phyloP scores from a whole-genome alignment of 768 basidiomycete species.

The Boletus fagicola region DNA sequence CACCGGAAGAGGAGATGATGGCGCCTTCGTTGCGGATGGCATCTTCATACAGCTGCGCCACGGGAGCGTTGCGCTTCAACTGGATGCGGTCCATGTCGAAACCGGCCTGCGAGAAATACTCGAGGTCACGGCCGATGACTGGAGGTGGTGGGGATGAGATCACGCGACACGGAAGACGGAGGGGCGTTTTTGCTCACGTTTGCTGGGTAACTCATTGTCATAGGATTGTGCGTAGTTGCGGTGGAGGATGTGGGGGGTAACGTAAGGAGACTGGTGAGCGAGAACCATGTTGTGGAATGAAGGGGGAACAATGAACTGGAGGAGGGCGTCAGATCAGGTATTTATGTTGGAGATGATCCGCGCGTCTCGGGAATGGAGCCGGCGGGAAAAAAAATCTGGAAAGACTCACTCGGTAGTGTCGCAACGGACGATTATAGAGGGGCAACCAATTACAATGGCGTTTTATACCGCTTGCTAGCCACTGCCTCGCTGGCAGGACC shows the following conservation, averaged over 20 bases:
- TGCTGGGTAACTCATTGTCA: slow-evolving; percentile 60
- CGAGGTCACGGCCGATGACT: slow-evolving; percentile 92
- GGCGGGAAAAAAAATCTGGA: neutral
- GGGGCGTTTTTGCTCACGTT: slow-evolving; percentile 44
- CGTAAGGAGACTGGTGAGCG: slow-evolving; percentile 75
- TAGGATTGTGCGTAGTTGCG: slow-evolving; percentile 76
- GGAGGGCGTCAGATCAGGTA: slow-evolving; percentile 1
- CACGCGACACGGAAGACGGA: slow-evolving; percentile 3
- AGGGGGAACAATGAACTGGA: neutral
- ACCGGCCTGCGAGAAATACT: slow-evolving; percentile 97
- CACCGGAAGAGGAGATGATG: slow-evolving; percentile 93
- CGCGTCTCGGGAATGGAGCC: slow-evolving; percentile 13
- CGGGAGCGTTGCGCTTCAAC: slow-evolving; percentile 90
- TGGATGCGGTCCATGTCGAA: slow-evolving; percentile 99
- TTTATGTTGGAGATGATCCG: slow-evolving; percentile 28
- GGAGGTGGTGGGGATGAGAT: slow-evolving; percentile 15
- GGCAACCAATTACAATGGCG: slow-evolving; percentile 3
- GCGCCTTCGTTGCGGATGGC: slow-evolving; percentile 98
- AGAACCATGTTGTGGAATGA: slow-evolving; percentile 53
- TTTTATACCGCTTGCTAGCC: slow-evolving; percentile 30
- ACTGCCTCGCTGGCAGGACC: slow-evolving; percentile 13
- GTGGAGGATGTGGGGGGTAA: slow-evolving; percentile 88
- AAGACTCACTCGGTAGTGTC: slow-evolving; percentile 22
- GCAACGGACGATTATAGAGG: slow-evolving; percentile 4
- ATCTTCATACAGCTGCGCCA: slow-evolving; percentile 92